Percentiles rank a stretch among this genome's conserved stretches.
phyloP scores from a whole-genome alignment of 768 basidiomycete species.

The Lactarius hengduanensis region DNA sequence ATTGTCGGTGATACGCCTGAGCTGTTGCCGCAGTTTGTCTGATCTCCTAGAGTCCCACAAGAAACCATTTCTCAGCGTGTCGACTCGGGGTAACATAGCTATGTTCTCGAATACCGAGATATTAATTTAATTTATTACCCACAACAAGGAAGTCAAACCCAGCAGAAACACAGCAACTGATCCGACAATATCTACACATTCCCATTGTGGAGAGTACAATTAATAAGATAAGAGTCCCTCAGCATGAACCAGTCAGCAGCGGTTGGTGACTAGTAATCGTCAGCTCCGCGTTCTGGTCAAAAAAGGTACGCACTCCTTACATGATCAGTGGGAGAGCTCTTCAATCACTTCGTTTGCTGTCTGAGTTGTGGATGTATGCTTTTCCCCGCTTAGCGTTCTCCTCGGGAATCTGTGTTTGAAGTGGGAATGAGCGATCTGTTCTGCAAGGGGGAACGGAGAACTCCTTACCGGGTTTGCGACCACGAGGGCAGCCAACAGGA shows the following conservation, averaged over 20 bases:
- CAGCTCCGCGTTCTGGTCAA: not conserved
- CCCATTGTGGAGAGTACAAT: not conserved
- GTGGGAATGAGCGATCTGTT: not conserved
- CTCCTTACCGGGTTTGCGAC: conserved; percentile 10
- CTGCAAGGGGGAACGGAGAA: too few relatives aligned
- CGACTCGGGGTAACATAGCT: not conserved
- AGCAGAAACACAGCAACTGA: not conserved
- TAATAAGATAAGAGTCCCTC: not conserved
- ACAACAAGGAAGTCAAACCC: not conserved
- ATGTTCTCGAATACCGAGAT: not conserved
- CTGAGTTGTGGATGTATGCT: fast-evolving
- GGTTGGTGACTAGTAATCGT: not conserved
- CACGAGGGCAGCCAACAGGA: conserved; percentile 10
- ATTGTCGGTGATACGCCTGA: not conserved
- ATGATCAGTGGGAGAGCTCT: not conserved
- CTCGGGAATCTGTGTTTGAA: not conserved
- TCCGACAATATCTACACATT: not conserved
- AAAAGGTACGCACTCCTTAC: not conserved
- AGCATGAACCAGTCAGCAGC: not conserved
- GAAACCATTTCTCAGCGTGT: not conserved
- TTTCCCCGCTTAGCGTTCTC: not conserved
- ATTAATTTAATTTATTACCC: not conserved
- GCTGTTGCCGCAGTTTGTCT: not conserved
- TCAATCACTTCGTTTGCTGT: not conserved
- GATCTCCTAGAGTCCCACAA: not conserved